These are phyloP conservation scores for Mortierella sp. DNA, from an alignment of 371 early-diverging fungal species.

Conservation along the genomic window DNA sequence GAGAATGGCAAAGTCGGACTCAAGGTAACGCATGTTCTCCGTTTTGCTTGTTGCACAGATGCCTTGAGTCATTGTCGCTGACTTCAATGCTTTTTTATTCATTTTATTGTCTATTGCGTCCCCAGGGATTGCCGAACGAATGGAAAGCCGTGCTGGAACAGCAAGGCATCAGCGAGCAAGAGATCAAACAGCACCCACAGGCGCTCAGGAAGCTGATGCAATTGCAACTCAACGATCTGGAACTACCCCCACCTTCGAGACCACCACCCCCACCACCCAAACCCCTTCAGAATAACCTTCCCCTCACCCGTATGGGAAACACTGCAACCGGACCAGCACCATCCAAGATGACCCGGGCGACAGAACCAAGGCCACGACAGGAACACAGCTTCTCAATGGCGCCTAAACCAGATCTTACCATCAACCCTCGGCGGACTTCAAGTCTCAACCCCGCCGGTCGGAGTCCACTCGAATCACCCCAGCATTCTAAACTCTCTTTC, in stretches of 20 bases:
- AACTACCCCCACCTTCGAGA: constrained; percentile 46
- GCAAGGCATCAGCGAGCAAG: constrained; percentile 68
- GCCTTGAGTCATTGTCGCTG: background rate
- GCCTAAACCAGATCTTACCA: constrained; percentile 15
- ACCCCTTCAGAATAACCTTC: constrained; percentile 22
- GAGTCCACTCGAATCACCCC: constrained; percentile 24
- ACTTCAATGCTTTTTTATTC: background rate
- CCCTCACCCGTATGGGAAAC: constrained; percentile 1
- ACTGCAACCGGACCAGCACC: background rate
- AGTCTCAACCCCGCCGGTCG: constrained; percentile 41
- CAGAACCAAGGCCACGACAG: constrained; percentile 11
- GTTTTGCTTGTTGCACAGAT: background rate
- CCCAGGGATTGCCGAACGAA: constrained; percentile 65
- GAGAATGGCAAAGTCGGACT: constrained; percentile 55
- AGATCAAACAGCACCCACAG: constrained; percentile 63
- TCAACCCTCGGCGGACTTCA: constrained; percentile 42
- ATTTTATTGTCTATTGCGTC: constrained; percentile 15
- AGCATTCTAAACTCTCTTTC: constrained; percentile 14
- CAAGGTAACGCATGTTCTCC: constrained; percentile 34
- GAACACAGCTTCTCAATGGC: constrained; percentile 1
- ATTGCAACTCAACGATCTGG: constrained; percentile 57
- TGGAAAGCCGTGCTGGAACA: constrained; percentile 68
- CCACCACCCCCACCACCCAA: constrained; percentile 51
- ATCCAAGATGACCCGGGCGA: constrained; percentile 1
- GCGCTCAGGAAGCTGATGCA: constrained; percentile 67